These are phyloP conservation scores for Vitis hybrid DNA, from an alignment of 177 flowering plant species.

Conservation along the genomic window DNA sequence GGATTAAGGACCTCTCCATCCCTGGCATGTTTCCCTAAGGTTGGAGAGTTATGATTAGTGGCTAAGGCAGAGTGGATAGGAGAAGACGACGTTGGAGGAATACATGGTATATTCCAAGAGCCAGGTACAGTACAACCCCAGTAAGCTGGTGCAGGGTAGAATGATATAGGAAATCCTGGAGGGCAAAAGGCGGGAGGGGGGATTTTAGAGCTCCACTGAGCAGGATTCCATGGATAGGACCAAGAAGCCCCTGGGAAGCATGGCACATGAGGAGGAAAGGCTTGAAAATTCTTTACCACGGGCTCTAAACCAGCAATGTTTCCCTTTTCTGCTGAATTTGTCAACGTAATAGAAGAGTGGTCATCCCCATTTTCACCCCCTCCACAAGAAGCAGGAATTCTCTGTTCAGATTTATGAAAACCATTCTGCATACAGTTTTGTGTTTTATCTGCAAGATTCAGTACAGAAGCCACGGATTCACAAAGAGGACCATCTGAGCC, in stretches of 20 bases:
- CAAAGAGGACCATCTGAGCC: constrained; percentile 27
- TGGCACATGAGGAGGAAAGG: constrained; percentile 23
- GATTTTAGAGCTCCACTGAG: constrained; percentile 21
- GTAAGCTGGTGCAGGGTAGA: constrained; percentile 27
- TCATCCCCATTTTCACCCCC: constrained; percentile 18
- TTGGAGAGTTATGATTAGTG: constrained; percentile 20
- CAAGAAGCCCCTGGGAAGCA: constrained; percentile 24
- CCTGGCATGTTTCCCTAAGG: constrained; percentile 42
- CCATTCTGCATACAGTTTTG: constrained; percentile 11
- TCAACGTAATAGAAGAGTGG: constrained; percentile 17
- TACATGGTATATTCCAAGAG: constrained; percentile 18
- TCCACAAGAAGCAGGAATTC: background rate
- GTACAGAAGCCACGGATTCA: constrained; percentile 22
- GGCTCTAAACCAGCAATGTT: constrained; percentile 2
- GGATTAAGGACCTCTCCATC: constrained; percentile 19
- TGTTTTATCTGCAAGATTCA: constrained; percentile 16
- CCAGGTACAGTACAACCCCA: constrained; percentile 29
- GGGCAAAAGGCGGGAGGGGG: constrained; percentile 25
- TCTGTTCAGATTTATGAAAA: constrained; percentile 12
- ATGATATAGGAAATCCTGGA: constrained; percentile 30
- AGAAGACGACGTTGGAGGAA: constrained; percentile 12
- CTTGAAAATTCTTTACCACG: constrained; percentile 7
- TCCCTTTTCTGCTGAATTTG: constrained; percentile 17
- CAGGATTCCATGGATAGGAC: constrained; percentile 24
- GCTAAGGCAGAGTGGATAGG: constrained; percentile 4